phyloP scores from a whole-genome alignment of 345 rosid genomes.

The Acer campestre region DNA sequence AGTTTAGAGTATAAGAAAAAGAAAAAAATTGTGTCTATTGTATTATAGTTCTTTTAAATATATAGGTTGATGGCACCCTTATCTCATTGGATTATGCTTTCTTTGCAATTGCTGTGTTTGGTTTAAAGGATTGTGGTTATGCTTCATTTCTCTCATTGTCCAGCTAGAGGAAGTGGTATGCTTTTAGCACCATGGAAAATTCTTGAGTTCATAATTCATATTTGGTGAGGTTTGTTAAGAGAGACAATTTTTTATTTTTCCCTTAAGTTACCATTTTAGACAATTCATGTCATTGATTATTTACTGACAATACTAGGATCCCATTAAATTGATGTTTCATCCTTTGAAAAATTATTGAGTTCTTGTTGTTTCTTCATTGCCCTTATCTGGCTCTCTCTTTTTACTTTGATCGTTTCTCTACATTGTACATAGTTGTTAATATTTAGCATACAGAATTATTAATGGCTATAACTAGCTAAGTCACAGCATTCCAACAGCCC shows the following conservation, averaged over 20 bases:
- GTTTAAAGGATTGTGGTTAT: background rate
- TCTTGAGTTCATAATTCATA: background rate
- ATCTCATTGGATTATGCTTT: background rate
- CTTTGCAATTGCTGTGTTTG: background rate
- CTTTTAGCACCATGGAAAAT: background rate
- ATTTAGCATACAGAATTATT: background rate
- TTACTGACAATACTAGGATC: background rate
- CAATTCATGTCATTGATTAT: background rate
- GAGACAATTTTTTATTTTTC: background rate
- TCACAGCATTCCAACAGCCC: background rate
- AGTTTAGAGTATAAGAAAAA: background rate
- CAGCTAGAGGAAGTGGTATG: background rate
- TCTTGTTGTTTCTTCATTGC: background rate
- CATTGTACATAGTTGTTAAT: background rate
- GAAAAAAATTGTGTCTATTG: background rate
- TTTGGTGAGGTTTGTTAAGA: background rate
- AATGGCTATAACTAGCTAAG: background rate
- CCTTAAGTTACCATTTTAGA: background rate
- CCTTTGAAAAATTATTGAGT: background rate
- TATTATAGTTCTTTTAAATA: background rate
- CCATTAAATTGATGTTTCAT: background rate
- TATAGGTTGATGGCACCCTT: constrained; percentile 3
- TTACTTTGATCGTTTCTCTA: background rate
- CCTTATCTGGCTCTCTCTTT: background rate
- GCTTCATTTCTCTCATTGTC: background rate